Conservation (phyloP, 768 basidiomycete genomes). For the Suillus placidus region DNA sequence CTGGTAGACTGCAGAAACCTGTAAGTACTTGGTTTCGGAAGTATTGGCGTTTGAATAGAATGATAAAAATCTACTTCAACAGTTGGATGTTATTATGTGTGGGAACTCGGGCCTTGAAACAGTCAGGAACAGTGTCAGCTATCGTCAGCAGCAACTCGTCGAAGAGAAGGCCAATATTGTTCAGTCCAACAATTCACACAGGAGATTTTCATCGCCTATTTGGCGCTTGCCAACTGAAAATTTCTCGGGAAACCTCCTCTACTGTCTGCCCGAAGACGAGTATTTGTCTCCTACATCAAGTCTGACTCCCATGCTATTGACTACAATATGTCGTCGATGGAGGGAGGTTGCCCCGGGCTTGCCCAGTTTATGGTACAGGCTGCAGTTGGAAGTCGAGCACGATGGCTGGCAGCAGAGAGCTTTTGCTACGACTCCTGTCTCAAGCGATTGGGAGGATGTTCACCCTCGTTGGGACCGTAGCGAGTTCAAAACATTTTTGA, state of each 20-base stretch:
- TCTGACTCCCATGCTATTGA: constrained; percentile 41
- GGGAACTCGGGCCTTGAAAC: background rate
- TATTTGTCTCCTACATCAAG: constrained; percentile 26
- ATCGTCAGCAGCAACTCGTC: no score
- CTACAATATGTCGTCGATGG: constrained; percentile 47
- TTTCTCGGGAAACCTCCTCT: background rate
- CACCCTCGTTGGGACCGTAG: background rate
- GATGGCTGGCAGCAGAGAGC: constrained; percentile 12
- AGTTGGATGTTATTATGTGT: background rate
- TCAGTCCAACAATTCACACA: background rate
- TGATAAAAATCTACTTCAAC: background rate
- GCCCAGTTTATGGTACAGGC: constrained; percentile 51
- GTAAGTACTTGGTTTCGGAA: background rate
- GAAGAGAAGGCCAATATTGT: background rate
- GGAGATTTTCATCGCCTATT: background rate
- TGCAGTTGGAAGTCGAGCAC: constrained; percentile 24
- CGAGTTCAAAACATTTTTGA: no score
- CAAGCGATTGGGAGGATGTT: background rate
- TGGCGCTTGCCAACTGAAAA: background rate
- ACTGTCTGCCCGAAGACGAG: constrained; percentile 7
- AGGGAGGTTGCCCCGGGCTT: constrained; percentile 39
- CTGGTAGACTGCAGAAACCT: background rate
- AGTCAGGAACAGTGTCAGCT: background rate
- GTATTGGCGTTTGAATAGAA: background rate
- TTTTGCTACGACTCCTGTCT: background rate